Evolutionary conservation across 306 rosid species (phyloP), one percentile per base, ranked within the genome.

Genomic region (Purshia tridentata): DNA sequence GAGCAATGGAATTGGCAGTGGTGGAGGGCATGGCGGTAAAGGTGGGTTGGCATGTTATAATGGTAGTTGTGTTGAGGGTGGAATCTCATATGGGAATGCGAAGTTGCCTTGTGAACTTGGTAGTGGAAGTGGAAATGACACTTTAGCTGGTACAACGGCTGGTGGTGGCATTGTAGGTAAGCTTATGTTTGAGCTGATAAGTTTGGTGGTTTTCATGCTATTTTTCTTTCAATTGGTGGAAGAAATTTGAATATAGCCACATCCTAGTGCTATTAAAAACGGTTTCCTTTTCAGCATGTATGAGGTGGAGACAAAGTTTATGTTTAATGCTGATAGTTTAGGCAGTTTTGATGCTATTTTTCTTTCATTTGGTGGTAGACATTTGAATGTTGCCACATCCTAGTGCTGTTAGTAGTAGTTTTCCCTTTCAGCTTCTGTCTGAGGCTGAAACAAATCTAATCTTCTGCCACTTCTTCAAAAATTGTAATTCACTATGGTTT

Each of bases 1-100:
- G 63, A 83, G 83, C 68, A 84, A 76, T 74, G 90, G 96, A 63
- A 78, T 88, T 78, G 84, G 95, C 70, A 95, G 99, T 90, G 99
- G 99, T 35, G 99, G 88, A 69, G 99, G 99, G 76, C 90, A 95
- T 90, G 99, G 99, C 41, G 99, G 99, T 78, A 87, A 70, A 68
- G 99, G 99, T 72, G 99, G 99, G 72, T 57, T 29, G 29, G 99
- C 92, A 50, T 90, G 96, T 67, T 72, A 53, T 45, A 29, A 86
- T 55, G 75, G 68, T 77, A 39, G 37, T 72, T 87, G 88, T 76
- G 70, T 92, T 55, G 69, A 80, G 41, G 99, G 99, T 76, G 99
- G 99, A 75, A 79, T 74, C 73, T 75, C 99, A 67, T 95, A 91
- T 83, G 99, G 99, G 62, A 83, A 67, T 84, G 86, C 80, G 15